phyloP scores from a whole-genome alignment of 257 asterid genomes.

The Apocynum venetum region DNA sequence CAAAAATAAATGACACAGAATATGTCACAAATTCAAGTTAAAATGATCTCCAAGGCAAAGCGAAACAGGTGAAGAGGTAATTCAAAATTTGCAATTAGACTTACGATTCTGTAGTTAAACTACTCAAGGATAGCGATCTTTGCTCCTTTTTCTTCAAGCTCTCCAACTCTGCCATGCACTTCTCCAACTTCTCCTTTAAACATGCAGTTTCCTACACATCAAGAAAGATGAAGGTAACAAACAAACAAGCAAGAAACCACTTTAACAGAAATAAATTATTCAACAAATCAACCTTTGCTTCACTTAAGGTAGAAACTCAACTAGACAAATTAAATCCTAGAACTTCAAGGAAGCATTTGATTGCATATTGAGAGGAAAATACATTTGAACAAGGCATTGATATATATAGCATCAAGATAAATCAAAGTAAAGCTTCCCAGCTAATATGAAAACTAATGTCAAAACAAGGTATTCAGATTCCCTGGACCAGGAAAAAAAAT shows the following conservation, averaged over 20 bases:
- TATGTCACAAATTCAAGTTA: neutral
- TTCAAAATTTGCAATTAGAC: constrained; percentile 22
- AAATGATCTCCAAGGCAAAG: neutral
- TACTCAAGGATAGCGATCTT: constrained; percentile 50
- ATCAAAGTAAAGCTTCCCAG: neutral
- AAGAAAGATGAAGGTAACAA: constrained; percentile 9
- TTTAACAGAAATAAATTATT: neutral
- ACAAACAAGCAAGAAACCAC: neutral
- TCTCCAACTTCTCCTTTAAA: constrained; percentile 55
- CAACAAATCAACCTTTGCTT: neutral
- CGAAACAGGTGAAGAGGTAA: neutral
- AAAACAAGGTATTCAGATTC: neutral
- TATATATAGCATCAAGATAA: neutral
- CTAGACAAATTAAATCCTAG: neutral
- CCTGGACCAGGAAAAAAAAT: too few species aligned
- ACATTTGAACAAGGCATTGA: neutral
- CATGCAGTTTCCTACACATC: constrained; percentile 50
- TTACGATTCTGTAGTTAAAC: constrained; percentile 50
- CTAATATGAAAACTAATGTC: neutral
- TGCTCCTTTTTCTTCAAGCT: constrained; percentile 47
- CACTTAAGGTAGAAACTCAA: neutral
- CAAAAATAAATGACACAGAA: neutral
- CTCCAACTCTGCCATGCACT: constrained; percentile 51
- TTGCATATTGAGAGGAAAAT: neutral
- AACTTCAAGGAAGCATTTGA: neutral